Conservation (phyloP, 1,284 basidiomycete species). For the Moesziomyces parantarcticus region DNA sequence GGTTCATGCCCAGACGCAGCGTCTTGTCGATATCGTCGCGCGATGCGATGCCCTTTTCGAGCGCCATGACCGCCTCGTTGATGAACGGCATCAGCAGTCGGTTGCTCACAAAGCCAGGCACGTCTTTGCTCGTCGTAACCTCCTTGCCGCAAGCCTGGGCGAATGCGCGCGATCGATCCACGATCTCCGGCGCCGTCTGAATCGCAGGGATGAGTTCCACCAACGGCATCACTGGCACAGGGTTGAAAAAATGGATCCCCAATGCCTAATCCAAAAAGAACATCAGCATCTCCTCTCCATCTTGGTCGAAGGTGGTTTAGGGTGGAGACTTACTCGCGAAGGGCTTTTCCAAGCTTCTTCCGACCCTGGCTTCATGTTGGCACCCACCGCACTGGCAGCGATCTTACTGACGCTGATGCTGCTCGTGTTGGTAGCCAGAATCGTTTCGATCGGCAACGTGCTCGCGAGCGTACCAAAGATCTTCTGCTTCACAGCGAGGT, state of each 20-base stretch:
- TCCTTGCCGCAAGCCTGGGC: conserved; percentile 87
- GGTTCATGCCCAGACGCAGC: conserved; percentile 90
- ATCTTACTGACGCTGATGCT: conserved; percentile 95
- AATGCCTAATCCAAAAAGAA: conserved; percentile 28
- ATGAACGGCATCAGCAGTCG: conserved; percentile 87
- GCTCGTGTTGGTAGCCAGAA: conserved; percentile 92
- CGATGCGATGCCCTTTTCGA: conserved; percentile 90
- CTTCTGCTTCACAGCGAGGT: conserved; percentile 80
- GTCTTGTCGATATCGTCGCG: conserved; percentile 96
- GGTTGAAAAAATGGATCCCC: conserved; percentile 94
- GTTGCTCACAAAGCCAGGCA: conserved; percentile 77
- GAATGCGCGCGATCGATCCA: conserved; percentile 82
- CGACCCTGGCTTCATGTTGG: conserved; percentile 46
- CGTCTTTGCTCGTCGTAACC: conserved; percentile 73
- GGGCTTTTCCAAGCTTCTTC: conserved; percentile 50
- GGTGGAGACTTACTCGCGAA: conserved; percentile 31
- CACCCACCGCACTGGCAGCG: conserved; percentile 72
- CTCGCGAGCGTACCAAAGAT: conserved; percentile 81
- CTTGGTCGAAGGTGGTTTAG: not conserved
- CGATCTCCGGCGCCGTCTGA: conserved; percentile 83
- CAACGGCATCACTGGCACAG: conserved; percentile 77
- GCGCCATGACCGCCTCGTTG: conserved; percentile 89
- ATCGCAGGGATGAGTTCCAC: conserved; percentile 91
- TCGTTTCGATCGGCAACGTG: conserved; percentile 78
- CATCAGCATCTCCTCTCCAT: too few relatives aligned